Evolutionary conservation across 495 filamentous ascomycete species (phyloP), one percentile per base, ranked within the genome.

Genomic region (Evernia prunastri): DNA sequence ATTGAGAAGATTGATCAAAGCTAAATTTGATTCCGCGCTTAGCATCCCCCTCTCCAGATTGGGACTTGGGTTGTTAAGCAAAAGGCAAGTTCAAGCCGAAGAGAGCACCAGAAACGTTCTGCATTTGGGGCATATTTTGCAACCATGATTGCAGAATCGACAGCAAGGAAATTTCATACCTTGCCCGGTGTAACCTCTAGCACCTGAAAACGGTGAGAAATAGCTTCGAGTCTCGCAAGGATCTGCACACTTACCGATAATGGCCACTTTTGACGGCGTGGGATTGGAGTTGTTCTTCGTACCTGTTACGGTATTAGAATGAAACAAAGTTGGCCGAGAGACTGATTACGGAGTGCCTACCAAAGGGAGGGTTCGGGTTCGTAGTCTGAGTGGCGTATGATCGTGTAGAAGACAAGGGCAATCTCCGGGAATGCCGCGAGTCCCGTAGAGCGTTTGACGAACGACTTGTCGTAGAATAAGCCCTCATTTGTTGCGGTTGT

Each of bases 281-380:
- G 81, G 79, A 74, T 94, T 97, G 59, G 90, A 92, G 57, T 84
- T 87, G 75, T 97, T 96, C 78, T 90, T 90, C 76, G 87, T 29
- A 53, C 49, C 49, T 53, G 49, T 12, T 29, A 18, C 13, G 15
- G 13, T 1, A 53, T 53, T 31, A 53, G 49, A 11, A 12, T 17
- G 5, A 53, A 8, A 12, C 20, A 18, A 18, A 53, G 4, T 13
- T 0, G 9, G 25, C 23, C 4, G 5, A 6, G 1, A 7, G 4
- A 4, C 25, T 31, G 5, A 53, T 17, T 0, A 27, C 2, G 25
- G 13, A 31, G 25, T 0, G 0, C 31, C 25, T 86, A 56, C 94
- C 94, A n/a, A 91, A 85, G n/a, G 93, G 94, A 27, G 93, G 93
- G 78, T 97, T 97, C 4, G 94, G 92, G 79, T 98, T 97, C 27